Evolutionary conservation across 2,329 filamentous ascomycete species (phyloP), one percentile per base, ranked within the genome.

Genomic region (Aspergillus novofumigatus): DNA sequence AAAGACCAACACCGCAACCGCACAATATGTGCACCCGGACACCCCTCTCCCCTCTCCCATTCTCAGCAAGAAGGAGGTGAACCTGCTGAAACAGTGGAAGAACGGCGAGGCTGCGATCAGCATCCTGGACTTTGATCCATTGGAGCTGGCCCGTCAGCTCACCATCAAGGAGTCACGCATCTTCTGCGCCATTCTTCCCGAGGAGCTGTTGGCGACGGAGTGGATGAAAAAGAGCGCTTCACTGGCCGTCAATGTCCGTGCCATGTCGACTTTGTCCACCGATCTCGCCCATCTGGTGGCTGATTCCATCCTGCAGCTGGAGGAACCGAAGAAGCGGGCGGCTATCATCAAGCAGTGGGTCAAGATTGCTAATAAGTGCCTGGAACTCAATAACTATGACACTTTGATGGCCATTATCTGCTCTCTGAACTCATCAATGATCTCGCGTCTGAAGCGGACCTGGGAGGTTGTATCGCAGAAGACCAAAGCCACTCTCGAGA

Each of bases 381-480:
- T 95, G 4, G 90, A 94, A 68, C 82, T 97, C 26, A 89, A 94
- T 77, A 99, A 99, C 77, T 99, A 97, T 67, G 93, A 99, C 69
- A 91, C 91, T 0, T 78, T 99, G 10, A 97, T 97, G 92, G 92
- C 94, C 7, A 96, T 99, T 65, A 91, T 96, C 67, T 97, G 92
- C 79, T 92, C 90, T 9, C 77, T 99, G 51, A 96, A 96, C 75
- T 92, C 90, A 56, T 96, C 92, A 17, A 93, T 92, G 66, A 93
- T 99, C 64, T 86, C 86, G 54, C 90, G 94, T 21, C 80, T 99
- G 8, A 90, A 89, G 70, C 89, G 87, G 68, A 99, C 94, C 0
- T 99, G 94, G 94, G 94, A 97, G 54, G 74, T 87, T 11, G 86
- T 99, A 9, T 93, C 91, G 4, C 81, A 83, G 48, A 97, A 91